Evolutionary conservation across 306 rosid species (phyloP).

Genomic region (Dalbergia cochinchinensis): DNA sequence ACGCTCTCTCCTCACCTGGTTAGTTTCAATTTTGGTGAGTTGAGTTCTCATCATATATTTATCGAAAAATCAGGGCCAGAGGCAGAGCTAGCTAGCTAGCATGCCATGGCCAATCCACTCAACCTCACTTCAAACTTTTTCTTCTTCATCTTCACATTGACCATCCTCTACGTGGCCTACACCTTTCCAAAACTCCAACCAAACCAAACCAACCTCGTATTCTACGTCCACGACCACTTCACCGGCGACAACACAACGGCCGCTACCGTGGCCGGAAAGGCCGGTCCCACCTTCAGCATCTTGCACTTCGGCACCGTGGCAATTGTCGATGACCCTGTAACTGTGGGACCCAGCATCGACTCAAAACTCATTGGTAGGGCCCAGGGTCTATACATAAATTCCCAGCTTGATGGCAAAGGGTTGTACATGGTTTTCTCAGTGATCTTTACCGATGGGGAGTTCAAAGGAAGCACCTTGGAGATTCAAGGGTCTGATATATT

Average conservation of each 20-base stretch:
- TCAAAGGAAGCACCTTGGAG: conserved; percentile 66
- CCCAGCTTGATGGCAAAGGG: conserved; percentile 63
- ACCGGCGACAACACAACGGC: conserved; percentile 61
- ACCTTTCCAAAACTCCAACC: conserved; percentile 53
- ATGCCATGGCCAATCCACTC: conserved; percentile 52
- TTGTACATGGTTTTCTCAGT: conserved; percentile 66
- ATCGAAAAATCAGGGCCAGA: background rate
- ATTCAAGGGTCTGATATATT: conserved; percentile 67
- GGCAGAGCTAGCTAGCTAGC: background rate
- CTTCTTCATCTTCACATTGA: conserved; percentile 54
- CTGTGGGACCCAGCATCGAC: conserved; percentile 55
- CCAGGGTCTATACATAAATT: conserved; percentile 66
- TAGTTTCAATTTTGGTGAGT: too few relatives aligned
- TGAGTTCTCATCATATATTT: too few relatives aligned
- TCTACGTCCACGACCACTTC: conserved; percentile 74
- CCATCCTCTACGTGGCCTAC: conserved; percentile 54
- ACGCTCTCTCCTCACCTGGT: too few relatives aligned
- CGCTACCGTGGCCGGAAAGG: conserved; percentile 57
- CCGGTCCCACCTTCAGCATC: conserved; percentile 57
- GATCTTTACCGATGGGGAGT: conserved; percentile 60
- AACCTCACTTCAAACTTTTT: conserved; percentile 51
- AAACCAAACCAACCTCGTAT: conserved; percentile 63
- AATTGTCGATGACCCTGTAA: conserved; percentile 64
- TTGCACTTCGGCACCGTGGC: conserved; percentile 64
- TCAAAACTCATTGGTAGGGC: conserved; percentile 65